Evolutionary conservation across 2,329 filamentous ascomycete species (phyloP).

Genomic region (Colletotrichum sp.): DNA sequence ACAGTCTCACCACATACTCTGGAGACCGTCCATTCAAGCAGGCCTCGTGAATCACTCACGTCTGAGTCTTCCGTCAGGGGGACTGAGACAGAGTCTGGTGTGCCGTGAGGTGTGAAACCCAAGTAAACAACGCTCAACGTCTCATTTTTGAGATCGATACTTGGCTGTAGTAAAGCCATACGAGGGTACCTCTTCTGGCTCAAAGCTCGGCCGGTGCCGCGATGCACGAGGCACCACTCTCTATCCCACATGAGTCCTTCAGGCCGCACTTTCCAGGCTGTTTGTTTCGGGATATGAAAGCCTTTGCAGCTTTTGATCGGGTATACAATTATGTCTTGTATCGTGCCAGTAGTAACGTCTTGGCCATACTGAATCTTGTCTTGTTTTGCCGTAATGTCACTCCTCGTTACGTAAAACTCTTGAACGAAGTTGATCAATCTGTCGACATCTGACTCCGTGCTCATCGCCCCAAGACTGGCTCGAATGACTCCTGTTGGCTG

Average conservation of each 20-base stretch:
- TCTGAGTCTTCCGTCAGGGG: background rate
- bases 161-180: background rate
- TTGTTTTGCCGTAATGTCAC: background rate
- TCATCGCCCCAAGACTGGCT: background rate
- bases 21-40: background rate
- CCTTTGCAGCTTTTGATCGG: background rate
- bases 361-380: background rate
- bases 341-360: background rate
- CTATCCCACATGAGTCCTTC: background rate
- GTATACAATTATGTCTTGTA: background rate
- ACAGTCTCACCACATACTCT: background rate
- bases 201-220: background rate
- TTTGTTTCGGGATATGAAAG: background rate
- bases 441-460: background rate
- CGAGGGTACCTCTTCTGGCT: background rate
- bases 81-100: background rate
- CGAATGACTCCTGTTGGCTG: background rate
- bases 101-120: background rate
- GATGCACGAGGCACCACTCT: background rate
- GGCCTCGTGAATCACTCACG: background rate
- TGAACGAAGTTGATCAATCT: background rate
- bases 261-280: background rate
- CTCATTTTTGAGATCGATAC: background rate
- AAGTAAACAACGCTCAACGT: background rate
- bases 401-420: background rate